These are phyloP conservation scores for Colletotrichum sp. DNA, from an alignment of 2,329 filamentous ascomycete genomes.

Conservation along the genomic window DNA sequence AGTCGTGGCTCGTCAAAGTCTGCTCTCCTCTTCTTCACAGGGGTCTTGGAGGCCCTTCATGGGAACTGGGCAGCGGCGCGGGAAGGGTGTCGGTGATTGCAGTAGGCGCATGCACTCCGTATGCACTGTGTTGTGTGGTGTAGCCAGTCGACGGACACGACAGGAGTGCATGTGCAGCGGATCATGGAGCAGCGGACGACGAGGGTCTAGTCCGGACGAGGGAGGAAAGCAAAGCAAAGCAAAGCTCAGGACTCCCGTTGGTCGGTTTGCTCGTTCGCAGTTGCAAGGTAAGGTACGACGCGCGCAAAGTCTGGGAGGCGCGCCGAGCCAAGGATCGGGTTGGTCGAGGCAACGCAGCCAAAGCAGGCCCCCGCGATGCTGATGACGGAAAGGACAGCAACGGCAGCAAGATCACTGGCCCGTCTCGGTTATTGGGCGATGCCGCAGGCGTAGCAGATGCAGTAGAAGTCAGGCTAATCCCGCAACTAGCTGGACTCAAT, in stretches of 20 bases:
- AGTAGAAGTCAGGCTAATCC: background rate
- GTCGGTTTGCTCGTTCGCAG: slow-evolving; percentile 10
- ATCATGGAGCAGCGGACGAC: slow-evolving; percentile 21
- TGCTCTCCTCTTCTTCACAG: slow-evolving; percentile 6
- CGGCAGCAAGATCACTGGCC: background rate
- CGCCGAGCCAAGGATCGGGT: slow-evolving; percentile 5
- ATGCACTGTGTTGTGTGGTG: slow-evolving; percentile 24
- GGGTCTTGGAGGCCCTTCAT: background rate
- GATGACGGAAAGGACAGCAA: background rate
- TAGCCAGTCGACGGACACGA: slow-evolving; percentile 36
- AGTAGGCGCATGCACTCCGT: slow-evolving; percentile 17
- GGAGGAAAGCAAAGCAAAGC: slow-evolving; percentile 8
- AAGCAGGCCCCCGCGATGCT: background rate
- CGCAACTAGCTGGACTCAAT: background rate
- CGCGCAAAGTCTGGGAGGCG: slow-evolving; percentile 12
- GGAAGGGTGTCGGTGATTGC: slow-evolving; percentile 14
- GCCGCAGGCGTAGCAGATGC: slow-evolving; percentile 10
- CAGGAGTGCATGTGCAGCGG: slow-evolving; percentile 41
- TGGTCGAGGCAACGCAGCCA: slow-evolving; percentile 7
- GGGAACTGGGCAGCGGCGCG: background rate
- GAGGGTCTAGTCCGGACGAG: slow-evolving; percentile 12
- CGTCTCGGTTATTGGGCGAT: background rate
- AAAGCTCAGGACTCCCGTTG: slow-evolving; percentile 1
- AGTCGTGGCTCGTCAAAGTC: slow-evolving; percentile 6
- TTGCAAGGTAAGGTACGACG: slow-evolving; percentile 16